Evolutionary conservation across 306 rosid genomes (phyloP), one percentile per base, ranked within the genome.

Genomic region (Rosa rugosa): DNA sequence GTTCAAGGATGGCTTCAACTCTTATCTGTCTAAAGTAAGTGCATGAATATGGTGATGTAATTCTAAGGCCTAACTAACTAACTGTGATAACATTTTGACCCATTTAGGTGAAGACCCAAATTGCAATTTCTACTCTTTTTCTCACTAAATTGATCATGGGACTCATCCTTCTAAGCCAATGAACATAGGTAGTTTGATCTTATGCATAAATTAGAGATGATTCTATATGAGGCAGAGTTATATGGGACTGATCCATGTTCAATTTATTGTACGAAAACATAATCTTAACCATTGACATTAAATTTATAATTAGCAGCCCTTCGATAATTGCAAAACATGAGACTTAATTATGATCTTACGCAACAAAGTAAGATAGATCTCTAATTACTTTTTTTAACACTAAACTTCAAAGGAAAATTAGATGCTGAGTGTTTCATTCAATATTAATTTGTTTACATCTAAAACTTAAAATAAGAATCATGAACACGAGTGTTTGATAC

Each of bases 1-100:
- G 18, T 75, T 59, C 78, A 75, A 75, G 78, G 44, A 16, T 46
- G 71, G 40, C 68, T 71, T 27, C 41, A 23, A 42, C 54, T 56
- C 63, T 40, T 20, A 20, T 9, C 42, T 73, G 18, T 8, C 14
- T 41, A 42, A 31, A 5, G 36, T 14, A 64, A 14, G 22, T 36
- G 9, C 41, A 42, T 42, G 10, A 41, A 40, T 11, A 40, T 6
- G 54, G 56, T 25, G 67, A 12, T 62, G 66, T 20, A 25, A 13
- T 60, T 60, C 66, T 25, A 62, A 57, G 14, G 64, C 64, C 64
- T 22, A 57, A 22, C 67, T 22, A 57, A 22, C 67, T 5, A 11
- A 60, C 1, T 62, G 40, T 60, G 66, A 60, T 23, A 34, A 62
- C 40, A 25, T 11, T 23, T 60, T 62, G 67, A 25, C 67, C 20